phyloP scores from a whole-genome alignment of 192 early-diverging fungal genomes.

The Coemansia biformis region DNA sequence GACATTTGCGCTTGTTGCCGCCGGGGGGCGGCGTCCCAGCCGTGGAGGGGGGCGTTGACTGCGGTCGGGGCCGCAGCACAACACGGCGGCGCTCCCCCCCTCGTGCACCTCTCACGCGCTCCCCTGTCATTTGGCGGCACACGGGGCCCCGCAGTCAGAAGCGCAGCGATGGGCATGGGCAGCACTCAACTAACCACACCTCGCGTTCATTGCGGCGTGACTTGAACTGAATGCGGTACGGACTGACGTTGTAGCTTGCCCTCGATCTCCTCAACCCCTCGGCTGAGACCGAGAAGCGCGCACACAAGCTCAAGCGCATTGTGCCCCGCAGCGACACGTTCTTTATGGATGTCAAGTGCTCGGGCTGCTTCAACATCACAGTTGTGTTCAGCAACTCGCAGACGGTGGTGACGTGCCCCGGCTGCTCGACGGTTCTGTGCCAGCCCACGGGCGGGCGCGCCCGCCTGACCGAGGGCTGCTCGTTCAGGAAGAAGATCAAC shows the following conservation, averaged over 20 bases:
- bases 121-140: too few relatives aligned
- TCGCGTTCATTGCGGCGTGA: too few relatives aligned
- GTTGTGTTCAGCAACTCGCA: conserved; percentile 99
- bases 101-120: too few relatives aligned
- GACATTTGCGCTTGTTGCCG: too few relatives aligned
- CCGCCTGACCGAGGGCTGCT: conserved; percentile 91
- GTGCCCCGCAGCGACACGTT: conserved; percentile 96
- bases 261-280: conserved; percentile 94
- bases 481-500: conserved; percentile 76
- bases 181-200: too few relatives aligned
- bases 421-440: conserved; percentile 95
- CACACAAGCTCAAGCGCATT: conserved; percentile 94
- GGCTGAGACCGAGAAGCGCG: conserved; percentile 64
- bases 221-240: too few relatives aligned
- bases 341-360: conserved; percentile 99
- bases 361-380: conserved; percentile 94
- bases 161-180: too few relatives aligned
- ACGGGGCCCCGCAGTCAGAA: too few relatives aligned
- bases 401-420: conserved; percentile 93
- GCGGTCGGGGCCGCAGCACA: too few relatives aligned
- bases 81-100: too few relatives aligned
- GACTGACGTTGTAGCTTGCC: conserved; percentile 68
- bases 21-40: too few relatives aligned
- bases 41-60: too few relatives aligned
- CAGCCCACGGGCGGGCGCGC: conserved; percentile 99